phyloP scores from a whole-genome alignment of 306 rosid species.

The Datisca glomerata region DNA sequence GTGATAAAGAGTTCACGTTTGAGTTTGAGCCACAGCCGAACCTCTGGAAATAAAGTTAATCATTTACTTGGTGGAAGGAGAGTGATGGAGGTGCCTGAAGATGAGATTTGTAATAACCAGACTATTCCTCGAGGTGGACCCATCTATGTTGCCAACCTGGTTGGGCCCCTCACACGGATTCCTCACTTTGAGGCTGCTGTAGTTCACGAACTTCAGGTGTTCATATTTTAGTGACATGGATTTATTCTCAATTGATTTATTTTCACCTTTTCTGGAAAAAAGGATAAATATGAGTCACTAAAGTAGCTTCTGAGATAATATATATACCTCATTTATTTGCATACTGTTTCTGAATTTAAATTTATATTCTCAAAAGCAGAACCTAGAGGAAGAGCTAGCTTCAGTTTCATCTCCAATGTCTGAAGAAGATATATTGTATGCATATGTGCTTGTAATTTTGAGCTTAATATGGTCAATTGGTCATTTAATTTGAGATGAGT shows the following conservation, averaged over 20 bases:
- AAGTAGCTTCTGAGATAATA: too few species aligned
- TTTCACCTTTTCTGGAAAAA: too few species aligned
- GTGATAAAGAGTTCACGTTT: too few species aligned
- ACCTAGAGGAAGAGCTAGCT: conserved; percentile 35
- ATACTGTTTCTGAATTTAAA: not conserved
- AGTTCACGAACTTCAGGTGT: conserved; percentile 55
- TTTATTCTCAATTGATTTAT: not conserved
- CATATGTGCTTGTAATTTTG: not conserved
- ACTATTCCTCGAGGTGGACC: conserved; percentile 77
- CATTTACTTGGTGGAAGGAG: conserved; percentile 13
- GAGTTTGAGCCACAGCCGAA: too few species aligned
- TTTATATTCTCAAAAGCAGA: conserved; percentile 20
- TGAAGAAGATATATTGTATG: conserved; percentile 54
- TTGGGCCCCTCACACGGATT: conserved; percentile 36
- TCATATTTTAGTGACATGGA: too few species aligned
- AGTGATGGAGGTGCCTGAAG: conserved; percentile 12
- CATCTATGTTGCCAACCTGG: conserved; percentile 47
- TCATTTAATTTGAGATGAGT: not conserved
- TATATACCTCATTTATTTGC: not conserved
- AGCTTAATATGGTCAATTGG: not conserved
- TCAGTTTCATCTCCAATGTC: conserved; percentile 17
- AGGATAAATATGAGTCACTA: too few species aligned
- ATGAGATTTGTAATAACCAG: conserved; percentile 10
- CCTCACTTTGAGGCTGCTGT: conserved; percentile 37
- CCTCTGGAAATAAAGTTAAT: too few species aligned